Conservation (phyloP, 1,139 yeast genomes). For the Torulaspora globosa region DNA sequence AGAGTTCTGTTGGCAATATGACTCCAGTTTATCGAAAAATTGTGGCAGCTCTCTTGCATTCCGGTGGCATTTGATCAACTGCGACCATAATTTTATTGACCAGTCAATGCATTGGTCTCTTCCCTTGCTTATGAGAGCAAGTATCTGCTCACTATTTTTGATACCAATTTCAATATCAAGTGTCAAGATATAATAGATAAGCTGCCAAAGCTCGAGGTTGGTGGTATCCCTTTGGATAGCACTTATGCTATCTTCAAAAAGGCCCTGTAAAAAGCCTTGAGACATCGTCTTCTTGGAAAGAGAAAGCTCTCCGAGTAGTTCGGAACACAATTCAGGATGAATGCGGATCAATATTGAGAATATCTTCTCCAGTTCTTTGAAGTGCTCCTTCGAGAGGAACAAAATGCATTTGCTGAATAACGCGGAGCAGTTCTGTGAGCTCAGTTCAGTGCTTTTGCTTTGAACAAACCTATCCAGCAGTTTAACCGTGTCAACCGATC, state of each 20-base stretch:
- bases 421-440: conserved; percentile 13
- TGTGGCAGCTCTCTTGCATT: conserved; percentile 56
- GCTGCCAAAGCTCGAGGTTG: conserved; percentile 39
- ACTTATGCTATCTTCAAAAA: conserved; percentile 33
- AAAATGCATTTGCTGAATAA: conserved; percentile 28
- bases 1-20: conserved; percentile 32
- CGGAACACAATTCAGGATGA: conserved; percentile 40
- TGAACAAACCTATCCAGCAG: conserved; percentile 24
- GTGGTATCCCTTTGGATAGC: conserved; percentile 17
- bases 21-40: conserved; percentile 50
- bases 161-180: conserved; percentile 53
- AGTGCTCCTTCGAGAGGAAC: conserved; percentile 28
- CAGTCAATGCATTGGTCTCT: conserved; percentile 14
- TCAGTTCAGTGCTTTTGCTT: conserved; percentile 12
- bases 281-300: conserved; percentile 48
- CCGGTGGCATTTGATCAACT: conserved; percentile 47
- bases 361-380: conserved; percentile 41
- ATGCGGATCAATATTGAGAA: conserved; percentile 40
- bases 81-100: conserved; percentile 37
- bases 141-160: conserved; percentile 36
- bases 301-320: conserved; percentile 41
- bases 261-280: conserved; percentile 41
- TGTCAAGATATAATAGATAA: conserved; percentile 44
- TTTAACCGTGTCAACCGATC: conserved; percentile 16
- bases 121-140: conserved; percentile 30